Evolutionary conservation across 495 filamentous ascomycete species (phyloP), one percentile per base, ranked within the genome.

Genomic region (Aspergillus leporis): DNA sequence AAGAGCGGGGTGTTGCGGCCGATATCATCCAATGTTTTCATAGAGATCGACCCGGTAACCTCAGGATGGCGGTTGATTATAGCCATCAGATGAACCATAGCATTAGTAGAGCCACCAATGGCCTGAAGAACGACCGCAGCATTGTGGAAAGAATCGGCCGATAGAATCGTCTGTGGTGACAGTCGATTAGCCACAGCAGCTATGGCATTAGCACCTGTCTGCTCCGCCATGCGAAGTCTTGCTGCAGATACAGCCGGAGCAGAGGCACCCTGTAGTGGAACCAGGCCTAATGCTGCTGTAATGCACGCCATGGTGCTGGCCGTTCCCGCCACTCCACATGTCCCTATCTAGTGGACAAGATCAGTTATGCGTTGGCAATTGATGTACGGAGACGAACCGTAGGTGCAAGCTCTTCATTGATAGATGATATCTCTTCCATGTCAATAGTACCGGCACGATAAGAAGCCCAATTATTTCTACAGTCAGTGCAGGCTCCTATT

Each of bases 221-320:
- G 68, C 61, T 90, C 87, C 4, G 87, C 85, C 43, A 88, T 81
- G 22, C 86, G 76, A 0, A 88, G 67, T 30, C 86, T 80, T 0
- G 85, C 77, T 5, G 85, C 86, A 1, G 86, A 89, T 1, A 89
- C 83, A 4, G 87, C 87, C 0, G 87, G 83, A 7, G 86, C 82
- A 16, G 85, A 78, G 23, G 87, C 87, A 12, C 81, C 78, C 53
- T 76, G 71, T 6, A 88, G 74, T 8, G 85, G 84, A 78, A 88
- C 88, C 66, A 89, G 73, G 21, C 87, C 86, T 1, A 89, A 74
- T 0, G 78, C 86, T 18, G 80, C 85, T 21, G 83, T 79, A 9
- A 88, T 69, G 56, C 86, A 89, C 3, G 86, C 85, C 85, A 89
- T 89, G 22, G 86, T 89, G 47, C 80, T 84, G 7, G 86, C 86